Evolutionary conservation across 139 green algal species (phyloP).

Genomic region (Chlamydomonas urium): DNA sequence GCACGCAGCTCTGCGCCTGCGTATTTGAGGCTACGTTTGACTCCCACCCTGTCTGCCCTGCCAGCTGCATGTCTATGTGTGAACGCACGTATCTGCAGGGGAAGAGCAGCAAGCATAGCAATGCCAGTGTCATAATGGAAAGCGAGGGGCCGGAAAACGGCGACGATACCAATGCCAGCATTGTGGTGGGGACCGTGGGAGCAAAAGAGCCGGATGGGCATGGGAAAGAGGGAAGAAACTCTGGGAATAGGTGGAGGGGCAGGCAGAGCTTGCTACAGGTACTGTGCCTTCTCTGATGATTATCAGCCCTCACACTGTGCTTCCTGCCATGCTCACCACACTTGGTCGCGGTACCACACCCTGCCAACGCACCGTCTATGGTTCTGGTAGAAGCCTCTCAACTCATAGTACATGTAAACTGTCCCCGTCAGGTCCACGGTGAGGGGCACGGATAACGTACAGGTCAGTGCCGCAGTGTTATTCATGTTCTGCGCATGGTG

Average conservation of each 20-base stretch:
- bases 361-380: not conserved
- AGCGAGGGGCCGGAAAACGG: too few relatives aligned
- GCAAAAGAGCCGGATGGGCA: too few relatives aligned
- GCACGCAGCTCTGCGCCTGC: conserved; percentile 7
- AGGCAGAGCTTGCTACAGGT: too few relatives aligned
- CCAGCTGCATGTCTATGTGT: conserved; percentile 9
- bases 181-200: too few relatives aligned
- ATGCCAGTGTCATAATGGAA: too few relatives aligned
- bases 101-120: not conserved
- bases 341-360: too few relatives aligned
- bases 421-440: not conserved
- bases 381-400: conserved; percentile 9
- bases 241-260: too few relatives aligned
- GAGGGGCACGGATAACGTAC: not conserved
- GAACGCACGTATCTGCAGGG: conserved; percentile 5
- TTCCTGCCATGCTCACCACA: too few relatives aligned
- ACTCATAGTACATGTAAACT: conserved; percentile 15
- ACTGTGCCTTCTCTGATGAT: too few relatives aligned
- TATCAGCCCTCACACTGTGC: too few relatives aligned
- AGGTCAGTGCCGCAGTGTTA: not conserved
- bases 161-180: too few relatives aligned
- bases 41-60: not conserved
- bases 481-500: not conserved
- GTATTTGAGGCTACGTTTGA: not conserved
- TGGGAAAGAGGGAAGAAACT: too few relatives aligned